phyloP scores from a whole-genome alignment of 495 filamentous ascomycete species.

The Hypoxylon intermedium region DNA sequence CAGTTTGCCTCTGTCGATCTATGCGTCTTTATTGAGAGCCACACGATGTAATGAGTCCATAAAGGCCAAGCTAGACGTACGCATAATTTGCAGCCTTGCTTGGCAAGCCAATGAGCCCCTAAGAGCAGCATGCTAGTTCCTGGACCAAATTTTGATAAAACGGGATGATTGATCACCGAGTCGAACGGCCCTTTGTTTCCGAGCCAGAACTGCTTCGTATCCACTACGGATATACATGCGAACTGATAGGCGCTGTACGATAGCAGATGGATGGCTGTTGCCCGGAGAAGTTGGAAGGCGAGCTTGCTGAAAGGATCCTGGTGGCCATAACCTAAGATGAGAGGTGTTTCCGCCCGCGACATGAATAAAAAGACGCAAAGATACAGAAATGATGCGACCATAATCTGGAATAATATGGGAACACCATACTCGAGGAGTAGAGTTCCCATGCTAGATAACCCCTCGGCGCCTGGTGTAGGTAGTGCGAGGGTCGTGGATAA shows the following conservation, averaged over 20 bases:
- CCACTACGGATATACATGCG: conserved; percentile 2
- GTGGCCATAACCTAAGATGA: background rate
- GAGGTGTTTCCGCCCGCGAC: conserved; percentile 22
- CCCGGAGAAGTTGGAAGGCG: conserved; percentile 28
- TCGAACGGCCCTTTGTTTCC: background rate
- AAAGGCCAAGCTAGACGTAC: conserved; percentile 5
- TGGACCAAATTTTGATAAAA: background rate
- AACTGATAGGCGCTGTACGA: conserved; percentile 39
- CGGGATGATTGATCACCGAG: background rate
- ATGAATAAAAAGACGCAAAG: conserved; percentile 29
- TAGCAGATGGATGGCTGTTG: conserved; percentile 33
- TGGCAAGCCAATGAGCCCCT: conserved; percentile 23
- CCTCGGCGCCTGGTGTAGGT: conserved; percentile 12
- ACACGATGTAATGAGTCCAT: conserved; percentile 29
- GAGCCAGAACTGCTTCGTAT: background rate
- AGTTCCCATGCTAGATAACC: background rate
- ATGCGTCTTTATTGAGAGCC: conserved; percentile 30
- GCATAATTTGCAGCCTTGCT: conserved; percentile 6
- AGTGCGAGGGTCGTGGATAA: conserved; percentile 6
- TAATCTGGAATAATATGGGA: conserved; percentile 24
- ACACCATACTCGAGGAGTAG: conserved; percentile 27
- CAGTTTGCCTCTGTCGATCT: background rate
- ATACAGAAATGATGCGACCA: conserved; percentile 21
- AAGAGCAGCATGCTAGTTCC: conserved; percentile 10
- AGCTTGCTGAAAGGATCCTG: conserved; percentile 22